Conservation (phyloP, 257 asterid species). For the Scutellaria minor region DNA sequence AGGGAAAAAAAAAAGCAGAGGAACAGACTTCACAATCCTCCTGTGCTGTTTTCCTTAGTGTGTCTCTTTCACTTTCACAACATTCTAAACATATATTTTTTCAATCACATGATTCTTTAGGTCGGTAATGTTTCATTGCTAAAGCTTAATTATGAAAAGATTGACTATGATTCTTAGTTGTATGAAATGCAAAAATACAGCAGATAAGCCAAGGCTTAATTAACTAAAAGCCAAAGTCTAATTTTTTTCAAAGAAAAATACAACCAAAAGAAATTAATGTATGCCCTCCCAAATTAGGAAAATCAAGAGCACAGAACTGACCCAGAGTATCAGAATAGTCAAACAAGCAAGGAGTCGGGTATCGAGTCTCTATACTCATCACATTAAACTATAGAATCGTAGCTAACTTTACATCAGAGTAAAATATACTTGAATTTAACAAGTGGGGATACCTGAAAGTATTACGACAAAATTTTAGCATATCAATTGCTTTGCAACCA, state of each 20-base stretch:
- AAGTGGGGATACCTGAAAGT: constrained; percentile 61
- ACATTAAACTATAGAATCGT: constrained; percentile 1
- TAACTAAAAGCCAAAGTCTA: not conserved
- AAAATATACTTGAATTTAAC: not conserved
- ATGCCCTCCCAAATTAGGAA: not conserved
- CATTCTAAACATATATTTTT: not conserved
- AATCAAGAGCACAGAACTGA: constrained; percentile 6
- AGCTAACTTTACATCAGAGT: constrained; percentile 16
- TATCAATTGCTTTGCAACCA: constrained; percentile 72
- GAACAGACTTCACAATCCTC: not conserved
- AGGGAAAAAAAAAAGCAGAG: not conserved
- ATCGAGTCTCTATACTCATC: constrained; percentile 17
- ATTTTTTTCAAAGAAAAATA: constrained; percentile 1
- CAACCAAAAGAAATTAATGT: not conserved
- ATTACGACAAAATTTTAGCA: constrained; percentile 67
- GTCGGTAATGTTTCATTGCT: not conserved
- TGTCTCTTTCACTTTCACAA: not conserved
- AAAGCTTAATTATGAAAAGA: not conserved
- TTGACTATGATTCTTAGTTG: not conserved
- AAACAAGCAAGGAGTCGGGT: not conserved
- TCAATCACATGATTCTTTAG: not conserved
- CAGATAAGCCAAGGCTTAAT: not conserved
- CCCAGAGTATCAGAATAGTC: not conserved
- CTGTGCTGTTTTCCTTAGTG: constrained; percentile 5
- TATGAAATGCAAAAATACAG: not conserved